Conservation (phyloP, 1,284 basidiomycete species). For the Trametes pubescens region DNA sequence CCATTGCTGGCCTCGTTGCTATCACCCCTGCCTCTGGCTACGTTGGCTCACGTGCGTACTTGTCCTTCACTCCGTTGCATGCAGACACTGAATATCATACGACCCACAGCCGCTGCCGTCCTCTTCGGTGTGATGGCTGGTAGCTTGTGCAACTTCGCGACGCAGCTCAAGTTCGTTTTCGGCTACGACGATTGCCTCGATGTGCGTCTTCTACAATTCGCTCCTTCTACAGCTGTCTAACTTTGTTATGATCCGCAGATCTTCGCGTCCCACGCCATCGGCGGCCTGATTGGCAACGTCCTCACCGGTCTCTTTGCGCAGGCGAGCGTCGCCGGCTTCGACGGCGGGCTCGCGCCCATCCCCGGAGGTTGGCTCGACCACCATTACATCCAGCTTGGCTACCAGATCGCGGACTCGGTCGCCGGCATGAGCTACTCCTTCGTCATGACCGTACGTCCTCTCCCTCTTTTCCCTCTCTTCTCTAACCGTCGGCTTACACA, state of each 20-base stretch:
- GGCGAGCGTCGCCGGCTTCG: conserved; percentile 82
- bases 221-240: conserved; percentile 4
- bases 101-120: conserved; percentile 72
- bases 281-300: conserved; percentile 89
- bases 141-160: conserved; percentile 91
- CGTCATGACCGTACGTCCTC: conserved; percentile 71
- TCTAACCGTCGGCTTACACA: not conserved
- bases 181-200: conserved; percentile 85
- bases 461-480: not conserved
- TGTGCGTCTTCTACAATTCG: conserved; percentile 51
- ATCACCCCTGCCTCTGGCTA: conserved; percentile 94
- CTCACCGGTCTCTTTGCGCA: conserved; percentile 93
- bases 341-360: conserved; percentile 74
- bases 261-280: conserved; percentile 91
- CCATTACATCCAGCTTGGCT: conserved; percentile 84
- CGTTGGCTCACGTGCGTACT: conserved; percentile 77
- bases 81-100: conserved; percentile 16
- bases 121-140: conserved; percentile 89
- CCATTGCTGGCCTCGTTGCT: conserved; percentile 88
- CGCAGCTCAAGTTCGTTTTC: conserved; percentile 88
- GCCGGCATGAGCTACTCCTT: conserved; percentile 84
- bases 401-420: conserved; percentile 85
- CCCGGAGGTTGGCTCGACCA: conserved; percentile 93
- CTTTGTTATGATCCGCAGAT: conserved; percentile 53
- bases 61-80: not conserved